Evolutionary conservation across 106 monocot genomes (phyloP).

Genomic region (Allium fistulosum): DNA sequence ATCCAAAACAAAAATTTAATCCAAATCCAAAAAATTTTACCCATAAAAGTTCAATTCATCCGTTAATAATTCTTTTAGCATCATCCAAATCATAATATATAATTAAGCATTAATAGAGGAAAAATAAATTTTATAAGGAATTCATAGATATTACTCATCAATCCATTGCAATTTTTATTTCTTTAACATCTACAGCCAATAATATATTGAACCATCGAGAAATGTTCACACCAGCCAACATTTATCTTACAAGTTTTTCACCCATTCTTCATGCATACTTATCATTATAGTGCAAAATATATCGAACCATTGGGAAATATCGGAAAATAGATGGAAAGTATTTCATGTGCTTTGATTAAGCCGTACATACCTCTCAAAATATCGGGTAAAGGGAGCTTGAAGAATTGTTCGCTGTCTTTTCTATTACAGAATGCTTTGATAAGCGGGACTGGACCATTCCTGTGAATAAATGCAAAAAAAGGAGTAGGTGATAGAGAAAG

Average conservation of each 20-base stretch:
- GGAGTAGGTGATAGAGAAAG: neutral
- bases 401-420: neutral
- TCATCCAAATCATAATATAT: too few relatives aligned
- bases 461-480: neutral
- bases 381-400: constrained; percentile 19
- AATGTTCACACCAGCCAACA: constrained; percentile 24
- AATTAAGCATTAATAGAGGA: too few relatives aligned
- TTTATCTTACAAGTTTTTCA: constrained; percentile 59
- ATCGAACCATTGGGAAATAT: too few relatives aligned
- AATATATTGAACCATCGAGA: too few relatives aligned
- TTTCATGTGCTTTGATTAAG: neutral
- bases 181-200: too few relatives aligned
- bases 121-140: too few relatives aligned
- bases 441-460: constrained; percentile 3
- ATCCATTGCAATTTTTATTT: too few relatives aligned
- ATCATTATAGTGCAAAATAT: neutral
- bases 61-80: too few relatives aligned
- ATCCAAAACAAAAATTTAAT: too few relatives aligned
- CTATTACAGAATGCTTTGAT: neutral
- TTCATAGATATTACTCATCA: too few relatives aligned
- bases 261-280: constrained; percentile 50
- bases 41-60: too few relatives aligned
- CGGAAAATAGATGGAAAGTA: neutral
- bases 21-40: neutral
- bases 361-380: neutral